phyloP scores from a whole-genome alignment of 1,139 yeast genomes.

The Pichia sp. region DNA sequence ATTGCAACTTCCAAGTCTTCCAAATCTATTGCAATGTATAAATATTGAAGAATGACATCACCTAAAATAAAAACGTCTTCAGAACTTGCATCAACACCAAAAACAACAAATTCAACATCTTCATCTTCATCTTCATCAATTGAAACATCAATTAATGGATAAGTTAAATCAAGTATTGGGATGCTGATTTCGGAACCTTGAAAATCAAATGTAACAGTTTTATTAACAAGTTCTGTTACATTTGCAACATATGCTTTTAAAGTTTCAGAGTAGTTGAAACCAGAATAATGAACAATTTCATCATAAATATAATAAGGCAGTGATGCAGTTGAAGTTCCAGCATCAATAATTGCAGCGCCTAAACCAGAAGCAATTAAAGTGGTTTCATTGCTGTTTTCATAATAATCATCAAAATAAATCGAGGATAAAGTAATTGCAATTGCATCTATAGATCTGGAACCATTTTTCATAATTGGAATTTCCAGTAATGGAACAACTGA shows the following conservation, averaged over 20 bases:
- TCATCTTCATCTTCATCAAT: conserved; percentile 6
- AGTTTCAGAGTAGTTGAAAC: conserved; percentile 32
- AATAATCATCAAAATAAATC: conserved; percentile 6
- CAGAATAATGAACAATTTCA: conserved; percentile 35
- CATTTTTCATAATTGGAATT: conserved; percentile 20
- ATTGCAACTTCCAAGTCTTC: conserved; percentile 57
- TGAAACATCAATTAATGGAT: conserved; percentile 12
- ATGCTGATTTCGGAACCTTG: conserved; percentile 42
- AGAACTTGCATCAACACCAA: conserved; percentile 29
- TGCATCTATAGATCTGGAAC: conserved; percentile 34
- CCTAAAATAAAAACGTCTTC: conserved; percentile 42
- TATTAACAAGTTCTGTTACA: conserved; percentile 25
- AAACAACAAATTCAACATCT: conserved; percentile 26
- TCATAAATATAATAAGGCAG: conserved; percentile 39
- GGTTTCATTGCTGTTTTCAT: conserved; percentile 18
- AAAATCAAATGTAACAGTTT: conserved; percentile 39
- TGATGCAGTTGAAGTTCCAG: conserved; percentile 54
- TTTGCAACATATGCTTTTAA: conserved; percentile 31
- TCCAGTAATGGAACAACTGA: conserved; percentile 36
- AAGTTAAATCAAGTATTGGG: conserved; percentile 31
- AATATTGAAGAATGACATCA: conserved; percentile 61
- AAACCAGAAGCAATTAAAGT: conserved; percentile 30
- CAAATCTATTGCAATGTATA: conserved; percentile 70
- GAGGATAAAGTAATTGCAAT: conserved; percentile 34
- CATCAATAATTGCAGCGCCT: conserved; percentile 48